A percentile compares a stretch with the other conserved stretches of the same genome.
phyloP scores from a whole-genome alignment of 75 land plant species.

The Cryptomeria japonica region DNA sequence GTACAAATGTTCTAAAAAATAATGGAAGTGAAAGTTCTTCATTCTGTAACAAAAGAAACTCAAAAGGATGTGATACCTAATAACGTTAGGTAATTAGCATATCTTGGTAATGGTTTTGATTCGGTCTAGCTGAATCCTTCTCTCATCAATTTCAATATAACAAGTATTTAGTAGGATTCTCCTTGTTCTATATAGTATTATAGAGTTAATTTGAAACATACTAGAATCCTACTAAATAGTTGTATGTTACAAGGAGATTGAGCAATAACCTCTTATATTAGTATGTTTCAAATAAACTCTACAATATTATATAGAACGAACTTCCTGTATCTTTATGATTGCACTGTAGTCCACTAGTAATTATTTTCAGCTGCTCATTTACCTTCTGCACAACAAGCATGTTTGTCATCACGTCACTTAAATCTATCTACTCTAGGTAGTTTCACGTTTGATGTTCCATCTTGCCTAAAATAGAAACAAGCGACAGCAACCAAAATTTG shows the following conservation, averaged over 20 bases:
- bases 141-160: neutral
- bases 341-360: neutral
- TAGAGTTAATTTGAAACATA: too few species aligned
- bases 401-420: neutral
- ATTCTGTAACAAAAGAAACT: too few species aligned
- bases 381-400: neutral
- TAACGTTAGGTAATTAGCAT: too few species aligned
- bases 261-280: too few species aligned
- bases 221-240: too few species aligned
- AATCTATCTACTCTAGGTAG: neutral
- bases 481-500: neutral
- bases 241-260: too few species aligned
- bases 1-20: too few species aligned
- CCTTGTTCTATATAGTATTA: too few species aligned
- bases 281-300: neutral
- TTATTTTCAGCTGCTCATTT: neutral
- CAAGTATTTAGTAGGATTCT: neutral
- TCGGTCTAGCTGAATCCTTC: neutral
- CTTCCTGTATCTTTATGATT: neutral
- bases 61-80: too few species aligned
- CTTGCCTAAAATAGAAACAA: neutral
- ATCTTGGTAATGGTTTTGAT: too few species aligned
- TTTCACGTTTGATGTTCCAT: neutral
- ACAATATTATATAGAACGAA: neutral
- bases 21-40: too few species aligned